Conservation (phyloP, 2,329 filamentous ascomycete species). For the Akanthomyces uredinophilus region DNA sequence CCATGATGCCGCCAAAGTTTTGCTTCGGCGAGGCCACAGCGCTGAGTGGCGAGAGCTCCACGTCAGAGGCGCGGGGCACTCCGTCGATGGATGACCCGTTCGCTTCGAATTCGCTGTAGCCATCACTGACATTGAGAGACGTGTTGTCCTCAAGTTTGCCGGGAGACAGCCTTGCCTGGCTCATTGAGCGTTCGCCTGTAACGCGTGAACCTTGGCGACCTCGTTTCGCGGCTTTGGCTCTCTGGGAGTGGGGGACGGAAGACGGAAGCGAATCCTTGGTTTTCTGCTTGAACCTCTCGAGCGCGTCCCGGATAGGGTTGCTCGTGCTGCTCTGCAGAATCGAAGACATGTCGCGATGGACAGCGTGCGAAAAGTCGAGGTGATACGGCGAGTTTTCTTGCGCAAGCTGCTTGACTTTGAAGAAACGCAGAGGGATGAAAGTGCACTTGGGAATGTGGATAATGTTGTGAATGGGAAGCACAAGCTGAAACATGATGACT, state of each 20-base stretch:
- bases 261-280: not conserved
- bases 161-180: slow-evolving; percentile 20
- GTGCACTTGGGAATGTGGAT: slow-evolving; percentile 46
- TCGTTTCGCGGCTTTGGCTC: not conserved
- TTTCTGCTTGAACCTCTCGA: not conserved
- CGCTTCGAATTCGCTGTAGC: not conserved
- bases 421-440: slow-evolving; percentile 59
- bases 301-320: not conserved
- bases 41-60: slow-evolving; percentile 7
- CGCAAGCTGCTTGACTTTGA: slow-evolving; percentile 61
- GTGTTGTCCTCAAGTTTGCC: slow-evolving; percentile 15
- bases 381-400: slow-evolving; percentile 50
- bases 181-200: slow-evolving; percentile 1
- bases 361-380: slow-evolving; percentile 53
- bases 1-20: slow-evolving; percentile 53
- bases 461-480: slow-evolving; percentile 56
- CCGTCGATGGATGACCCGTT: slow-evolving; percentile 7
- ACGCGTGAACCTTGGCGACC: not conserved
- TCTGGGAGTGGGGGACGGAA: not conserved
- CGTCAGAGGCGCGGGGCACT: not conserved
- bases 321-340: slow-evolving; percentile 30
- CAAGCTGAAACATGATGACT: slow-evolving; percentile 53
- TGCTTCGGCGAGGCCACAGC: slow-evolving; percentile 15
- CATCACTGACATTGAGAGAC: slow-evolving; percentile 1
- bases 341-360: slow-evolving; percentile 57